These are phyloP conservation scores for Leptodontidium sp. DNA, from an alignment of 2,329 filamentous ascomycete species.

Conservation along the genomic window DNA sequence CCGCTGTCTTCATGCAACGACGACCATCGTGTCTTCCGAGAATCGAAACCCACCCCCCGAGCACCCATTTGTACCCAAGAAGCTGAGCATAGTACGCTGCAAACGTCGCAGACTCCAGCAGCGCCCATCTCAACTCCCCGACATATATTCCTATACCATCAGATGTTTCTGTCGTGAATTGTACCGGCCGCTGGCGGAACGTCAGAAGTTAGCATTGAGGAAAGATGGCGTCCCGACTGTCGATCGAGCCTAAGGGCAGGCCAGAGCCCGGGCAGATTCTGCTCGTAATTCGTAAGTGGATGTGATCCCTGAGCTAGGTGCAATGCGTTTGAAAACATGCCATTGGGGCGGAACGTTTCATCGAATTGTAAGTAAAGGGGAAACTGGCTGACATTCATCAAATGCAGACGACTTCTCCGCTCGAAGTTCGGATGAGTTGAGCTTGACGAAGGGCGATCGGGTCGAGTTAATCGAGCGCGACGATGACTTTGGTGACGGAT, in stretches of 20 bases:
- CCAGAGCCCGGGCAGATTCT: slow-evolving; percentile 72
- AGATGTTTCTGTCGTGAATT: slow-evolving; percentile 40
- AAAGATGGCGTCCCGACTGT: slow-evolving; percentile 52
- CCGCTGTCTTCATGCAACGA: slow-evolving; percentile 39
- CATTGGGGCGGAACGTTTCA: slow-evolving; percentile 25
- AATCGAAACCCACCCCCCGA: slow-evolving; percentile 27
- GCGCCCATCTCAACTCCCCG: slow-evolving; percentile 10
- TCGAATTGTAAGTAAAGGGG: slow-evolving; percentile 20
- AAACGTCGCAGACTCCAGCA: slow-evolving; percentile 1
- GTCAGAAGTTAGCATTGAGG: slow-evolving; percentile 35
- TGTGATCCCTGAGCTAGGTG: slow-evolving; percentile 22
- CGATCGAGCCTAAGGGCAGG: slow-evolving; percentile 49
- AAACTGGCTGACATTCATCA: slow-evolving; percentile 32
- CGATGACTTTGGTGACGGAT: slow-evolving; percentile 88
- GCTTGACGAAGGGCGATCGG: slow-evolving; percentile 82
- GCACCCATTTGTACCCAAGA: slow-evolving; percentile 4
- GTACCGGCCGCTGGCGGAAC: slow-evolving; percentile 35
- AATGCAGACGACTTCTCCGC: slow-evolving; percentile 86
- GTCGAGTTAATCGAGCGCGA: slow-evolving; percentile 86
- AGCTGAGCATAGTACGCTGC: background rate
- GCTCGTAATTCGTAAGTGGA: slow-evolving; percentile 74
- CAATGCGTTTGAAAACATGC: slow-evolving; percentile 28
- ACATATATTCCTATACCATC: slow-evolving; percentile 22
- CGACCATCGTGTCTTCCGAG: slow-evolving; percentile 31
- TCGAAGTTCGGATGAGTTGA: slow-evolving; percentile 92